phyloP scores from a whole-genome alignment of 371 early-diverging fungal species.

The Actinomortierella wolfii region DNA sequence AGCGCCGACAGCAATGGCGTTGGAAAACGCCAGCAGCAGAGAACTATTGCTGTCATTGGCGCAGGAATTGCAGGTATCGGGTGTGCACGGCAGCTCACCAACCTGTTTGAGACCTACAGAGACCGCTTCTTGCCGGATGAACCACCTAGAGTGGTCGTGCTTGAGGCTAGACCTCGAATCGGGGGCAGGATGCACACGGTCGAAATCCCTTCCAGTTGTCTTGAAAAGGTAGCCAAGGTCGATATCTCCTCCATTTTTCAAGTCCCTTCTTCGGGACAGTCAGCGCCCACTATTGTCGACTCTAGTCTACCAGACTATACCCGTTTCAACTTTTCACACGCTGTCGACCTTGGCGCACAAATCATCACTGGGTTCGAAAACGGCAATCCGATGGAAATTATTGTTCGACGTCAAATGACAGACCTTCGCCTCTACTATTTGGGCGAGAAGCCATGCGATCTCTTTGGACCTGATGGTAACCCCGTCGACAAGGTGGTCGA shows the following conservation, averaged over 20 bases:
- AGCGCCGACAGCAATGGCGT: background rate
- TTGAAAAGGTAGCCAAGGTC: background rate
- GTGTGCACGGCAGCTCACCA: conserved; percentile 36
- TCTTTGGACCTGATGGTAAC: conserved; percentile 42
- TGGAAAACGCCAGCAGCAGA: conserved; percentile 1
- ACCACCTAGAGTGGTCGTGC: conserved; percentile 37
- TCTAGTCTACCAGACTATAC: too few relatives aligned
- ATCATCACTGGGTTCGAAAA: conserved; percentile 52
- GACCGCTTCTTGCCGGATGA: conserved; percentile 17
- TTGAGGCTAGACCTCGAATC: conserved; percentile 36
- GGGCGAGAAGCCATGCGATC: conserved; percentile 22
- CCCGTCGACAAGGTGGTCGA: conserved; percentile 29
- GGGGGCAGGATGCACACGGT: conserved; percentile 44
- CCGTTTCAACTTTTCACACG: conserved; percentile 1
- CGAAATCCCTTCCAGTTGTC: conserved; percentile 19
- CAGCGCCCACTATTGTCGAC: too few relatives aligned
- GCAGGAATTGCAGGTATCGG: conserved; percentile 43
- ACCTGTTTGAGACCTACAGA: conserved; percentile 28
- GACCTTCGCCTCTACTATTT: conserved; percentile 33
- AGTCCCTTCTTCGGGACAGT: too few relatives aligned
- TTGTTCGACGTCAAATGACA: conserved; percentile 45
- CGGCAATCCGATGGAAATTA: conserved; percentile 51
- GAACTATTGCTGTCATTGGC: conserved; percentile 34
- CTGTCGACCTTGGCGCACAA: conserved; percentile 47
- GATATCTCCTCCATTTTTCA: too few relatives aligned